Conservation (phyloP, 176 grass and related monocot species). For the Tillandsia leiboldiana region DNA sequence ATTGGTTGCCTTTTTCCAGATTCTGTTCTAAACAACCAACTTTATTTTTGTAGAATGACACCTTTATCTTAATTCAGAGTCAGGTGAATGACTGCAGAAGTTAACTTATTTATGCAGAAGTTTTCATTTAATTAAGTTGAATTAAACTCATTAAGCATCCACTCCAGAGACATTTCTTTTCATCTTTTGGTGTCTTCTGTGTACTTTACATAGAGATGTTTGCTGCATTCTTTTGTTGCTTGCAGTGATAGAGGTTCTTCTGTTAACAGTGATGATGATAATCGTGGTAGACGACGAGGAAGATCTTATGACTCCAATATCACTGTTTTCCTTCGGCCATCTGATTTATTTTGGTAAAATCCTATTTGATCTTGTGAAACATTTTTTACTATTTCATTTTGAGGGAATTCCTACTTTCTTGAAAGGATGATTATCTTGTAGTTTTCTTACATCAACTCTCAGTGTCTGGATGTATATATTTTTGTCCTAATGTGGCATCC, state of each 20-base stretch:
- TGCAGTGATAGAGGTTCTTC: slow-evolving; percentile 28
- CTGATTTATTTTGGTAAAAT: slow-evolving; percentile 94
- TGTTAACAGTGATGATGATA: slow-evolving; percentile 68
- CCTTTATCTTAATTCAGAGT: not conserved
- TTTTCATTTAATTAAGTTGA: not conserved
- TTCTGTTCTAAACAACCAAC: not conserved
- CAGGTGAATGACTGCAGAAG: not conserved
- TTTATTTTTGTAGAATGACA: not conserved
- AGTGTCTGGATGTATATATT: not conserved
- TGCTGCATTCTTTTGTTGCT: slow-evolving; percentile 16
- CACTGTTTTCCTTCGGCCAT: slow-evolving; percentile 38
- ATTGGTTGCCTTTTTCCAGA: not conserved
- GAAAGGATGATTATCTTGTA: not conserved
- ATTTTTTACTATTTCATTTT: not conserved
- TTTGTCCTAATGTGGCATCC: not conserved
- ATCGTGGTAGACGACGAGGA: slow-evolving; percentile 47
- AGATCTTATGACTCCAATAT: slow-evolving; percentile 65
- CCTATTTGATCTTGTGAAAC: not conserved
- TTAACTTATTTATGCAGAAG: not conserved
- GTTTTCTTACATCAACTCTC: too few species aligned
- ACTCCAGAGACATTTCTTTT: not conserved
- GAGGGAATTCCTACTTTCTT: not conserved
- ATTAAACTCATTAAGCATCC: not conserved
- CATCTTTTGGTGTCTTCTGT: not conserved
- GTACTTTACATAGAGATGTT: not conserved